phyloP scores from a whole-genome alignment of 176 grass and related monocot genomes.

The Carex pumila region DNA sequence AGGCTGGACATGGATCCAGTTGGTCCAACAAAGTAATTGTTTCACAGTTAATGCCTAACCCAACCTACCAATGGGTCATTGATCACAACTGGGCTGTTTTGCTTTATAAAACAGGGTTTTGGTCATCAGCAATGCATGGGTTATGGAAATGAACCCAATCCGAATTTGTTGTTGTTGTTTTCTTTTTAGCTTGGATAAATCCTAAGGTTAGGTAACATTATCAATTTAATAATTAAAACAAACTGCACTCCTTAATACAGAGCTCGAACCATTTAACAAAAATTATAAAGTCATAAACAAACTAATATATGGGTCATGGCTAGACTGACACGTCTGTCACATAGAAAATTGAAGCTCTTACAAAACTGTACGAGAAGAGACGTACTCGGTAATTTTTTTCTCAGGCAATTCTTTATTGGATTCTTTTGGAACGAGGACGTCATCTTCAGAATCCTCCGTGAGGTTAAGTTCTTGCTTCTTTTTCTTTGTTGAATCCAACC shows the following conservation, averaged over 20 bases:
- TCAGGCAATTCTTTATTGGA: constrained; percentile 12
- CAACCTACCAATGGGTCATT: background rate
- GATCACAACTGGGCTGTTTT: background rate
- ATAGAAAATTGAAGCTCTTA: background rate
- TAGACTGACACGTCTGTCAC: background rate
- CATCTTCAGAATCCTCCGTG: constrained; percentile 30
- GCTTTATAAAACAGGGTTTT: background rate
- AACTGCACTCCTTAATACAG: background rate
- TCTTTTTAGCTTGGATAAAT: background rate
- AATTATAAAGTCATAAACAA: background rate
- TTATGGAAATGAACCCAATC: too few relatives aligned
- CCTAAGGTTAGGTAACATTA: background rate
- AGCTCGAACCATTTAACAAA: background rate
- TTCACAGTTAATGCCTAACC: background rate
- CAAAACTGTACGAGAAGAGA: background rate
- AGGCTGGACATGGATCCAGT: background rate
- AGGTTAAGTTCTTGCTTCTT: background rate
- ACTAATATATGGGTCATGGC: background rate
- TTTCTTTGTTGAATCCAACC: background rate
- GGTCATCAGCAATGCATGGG: background rate
- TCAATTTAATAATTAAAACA: background rate
- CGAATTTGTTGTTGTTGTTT: background rate
- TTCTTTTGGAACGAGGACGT: constrained; percentile 64
- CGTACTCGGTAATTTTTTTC: constrained; percentile 38
- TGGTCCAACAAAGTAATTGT: background rate